phyloP scores from a whole-genome alignment of 1,284 basidiomycete species.

The Coriolopsis trogii region DNA sequence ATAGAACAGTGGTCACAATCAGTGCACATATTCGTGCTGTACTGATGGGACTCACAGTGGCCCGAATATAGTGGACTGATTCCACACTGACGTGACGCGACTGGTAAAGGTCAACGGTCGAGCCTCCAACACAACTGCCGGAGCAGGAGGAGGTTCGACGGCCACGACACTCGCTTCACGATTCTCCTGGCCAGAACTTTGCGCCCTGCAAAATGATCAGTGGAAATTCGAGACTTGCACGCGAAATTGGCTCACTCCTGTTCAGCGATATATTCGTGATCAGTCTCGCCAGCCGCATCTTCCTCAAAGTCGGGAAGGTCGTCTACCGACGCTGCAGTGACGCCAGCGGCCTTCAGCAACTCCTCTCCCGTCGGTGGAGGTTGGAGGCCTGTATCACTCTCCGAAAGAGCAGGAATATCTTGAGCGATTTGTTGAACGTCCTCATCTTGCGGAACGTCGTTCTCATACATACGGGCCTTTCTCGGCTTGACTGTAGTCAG shows the following conservation, averaged over 20 bases:
- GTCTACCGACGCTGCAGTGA: constrained; percentile 38
- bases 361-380: constrained; percentile 44
- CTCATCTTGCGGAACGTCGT: neutral
- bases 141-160: neutral
- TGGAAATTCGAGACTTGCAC: too few species aligned
- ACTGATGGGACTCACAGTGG: constrained; percentile 33
- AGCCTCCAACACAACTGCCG: constrained; percentile 13
- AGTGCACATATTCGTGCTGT: neutral
- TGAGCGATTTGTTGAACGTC: too few species aligned
- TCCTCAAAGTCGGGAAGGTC: constrained; percentile 62
- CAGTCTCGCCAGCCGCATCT: constrained; percentile 29
- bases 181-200: neutral
- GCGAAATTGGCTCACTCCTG: too few species aligned
- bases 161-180: neutral
- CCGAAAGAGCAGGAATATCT: neutral
- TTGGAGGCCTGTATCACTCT: neutral
- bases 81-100: constrained; percentile 22
- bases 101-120: constrained; percentile 19
- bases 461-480: neutral
- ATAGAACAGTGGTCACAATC: neutral
- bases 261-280: constrained; percentile 7
- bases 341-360: constrained; percentile 49
- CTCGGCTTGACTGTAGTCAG: constrained; percentile 19
- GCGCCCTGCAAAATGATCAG: neutral
- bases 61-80: constrained; percentile 38